A percentile compares a stretch with the other conserved stretches of the same genome.
These are phyloP conservation scores for Neurospora africana DNA, from an alignment of 495 filamentous ascomycete species.

Conservation along the genomic window DNA sequence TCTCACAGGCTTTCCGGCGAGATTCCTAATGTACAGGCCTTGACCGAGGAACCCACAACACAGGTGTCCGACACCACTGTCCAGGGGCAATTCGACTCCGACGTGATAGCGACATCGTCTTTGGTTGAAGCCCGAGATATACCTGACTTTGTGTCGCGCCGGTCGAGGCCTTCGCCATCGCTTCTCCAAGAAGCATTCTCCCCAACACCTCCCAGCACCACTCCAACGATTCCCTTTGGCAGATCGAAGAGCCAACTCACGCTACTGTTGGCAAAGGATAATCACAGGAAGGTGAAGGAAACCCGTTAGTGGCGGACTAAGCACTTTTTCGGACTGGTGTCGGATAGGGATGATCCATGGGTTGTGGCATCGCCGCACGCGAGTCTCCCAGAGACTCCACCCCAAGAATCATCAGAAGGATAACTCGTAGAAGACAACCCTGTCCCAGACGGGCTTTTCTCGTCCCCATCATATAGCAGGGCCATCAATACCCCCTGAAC, in stretches of 20 bases:
- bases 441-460: neutral
- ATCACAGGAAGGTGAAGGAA: constrained; percentile 5
- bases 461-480: neutral
- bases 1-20: neutral
- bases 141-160: constrained; percentile 13
- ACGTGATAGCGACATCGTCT: constrained; percentile 9
- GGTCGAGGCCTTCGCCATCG: constrained; percentile 16
- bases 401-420: neutral
- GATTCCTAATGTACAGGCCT: constrained; percentile 1
- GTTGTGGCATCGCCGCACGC: neutral
- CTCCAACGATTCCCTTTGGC: constrained; percentile 28
- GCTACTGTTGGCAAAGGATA: constrained; percentile 35
- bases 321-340: neutral
- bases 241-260: constrained; percentile 42
- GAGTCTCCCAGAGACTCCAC: neutral
- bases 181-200: constrained; percentile 24
- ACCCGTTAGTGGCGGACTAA: neutral
- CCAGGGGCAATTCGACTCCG: constrained; percentile 29
- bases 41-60: constrained; percentile 21
- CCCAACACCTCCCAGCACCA: constrained; percentile 27
- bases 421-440: neutral
- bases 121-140: constrained; percentile 13
- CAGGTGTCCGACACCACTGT: constrained; percentile 22
- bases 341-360: neutral
- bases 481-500: neutral